Conservation (phyloP, 192 early-diverging fungal species). For the Coemansia sp. region DNA sequence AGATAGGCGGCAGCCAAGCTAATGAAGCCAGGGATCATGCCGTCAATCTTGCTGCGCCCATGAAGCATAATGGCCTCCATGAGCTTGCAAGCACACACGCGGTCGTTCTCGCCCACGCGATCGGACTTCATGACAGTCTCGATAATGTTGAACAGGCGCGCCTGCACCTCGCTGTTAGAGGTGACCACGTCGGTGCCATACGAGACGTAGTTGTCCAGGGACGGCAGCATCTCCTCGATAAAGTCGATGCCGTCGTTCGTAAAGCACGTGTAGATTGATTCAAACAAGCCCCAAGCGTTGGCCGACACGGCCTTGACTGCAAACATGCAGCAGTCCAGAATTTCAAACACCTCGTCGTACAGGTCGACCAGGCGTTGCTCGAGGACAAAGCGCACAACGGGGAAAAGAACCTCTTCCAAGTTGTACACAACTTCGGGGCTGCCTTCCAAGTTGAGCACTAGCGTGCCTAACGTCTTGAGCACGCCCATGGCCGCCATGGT, state of each 20-base stretch:
- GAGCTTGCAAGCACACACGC: slow-evolving; percentile 79
- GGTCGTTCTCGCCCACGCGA: slow-evolving; percentile 71
- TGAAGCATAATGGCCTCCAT: slow-evolving; percentile 83
- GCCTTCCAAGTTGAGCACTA: slow-evolving; percentile 82
- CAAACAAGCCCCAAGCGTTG: slow-evolving; percentile 82
- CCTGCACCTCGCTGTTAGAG: slow-evolving; percentile 63
- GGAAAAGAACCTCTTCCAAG: slow-evolving; percentile 76
- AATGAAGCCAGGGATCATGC: slow-evolving; percentile 66
- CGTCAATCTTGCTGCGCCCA: slow-evolving; percentile 79
- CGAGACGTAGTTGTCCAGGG: slow-evolving; percentile 86
- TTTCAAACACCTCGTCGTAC: slow-evolving; percentile 84
- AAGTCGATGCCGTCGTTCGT: slow-evolving; percentile 82
- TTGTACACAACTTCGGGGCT: slow-evolving; percentile 75
- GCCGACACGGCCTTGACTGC: slow-evolving; percentile 79
- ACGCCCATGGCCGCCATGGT: slow-evolving; percentile 87
- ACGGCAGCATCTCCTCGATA: slow-evolving; percentile 87
- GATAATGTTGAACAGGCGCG: slow-evolving; percentile 80
- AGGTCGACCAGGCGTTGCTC: slow-evolving; percentile 70
- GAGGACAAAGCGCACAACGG: slow-evolving; percentile 75
- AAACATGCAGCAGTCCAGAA: slow-evolving; percentile 86
- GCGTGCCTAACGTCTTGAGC: slow-evolving; percentile 83
- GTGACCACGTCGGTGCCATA: slow-evolving; percentile 81
- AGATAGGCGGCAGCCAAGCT: slow-evolving; percentile 66
- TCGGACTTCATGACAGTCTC: slow-evolving; percentile 82
- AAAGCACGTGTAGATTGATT: slow-evolving; percentile 72